Base-by-base conservation (phyloP, 1,284 basidiomycete species). In the Austroboletus novae-zelandiae region DNA sequence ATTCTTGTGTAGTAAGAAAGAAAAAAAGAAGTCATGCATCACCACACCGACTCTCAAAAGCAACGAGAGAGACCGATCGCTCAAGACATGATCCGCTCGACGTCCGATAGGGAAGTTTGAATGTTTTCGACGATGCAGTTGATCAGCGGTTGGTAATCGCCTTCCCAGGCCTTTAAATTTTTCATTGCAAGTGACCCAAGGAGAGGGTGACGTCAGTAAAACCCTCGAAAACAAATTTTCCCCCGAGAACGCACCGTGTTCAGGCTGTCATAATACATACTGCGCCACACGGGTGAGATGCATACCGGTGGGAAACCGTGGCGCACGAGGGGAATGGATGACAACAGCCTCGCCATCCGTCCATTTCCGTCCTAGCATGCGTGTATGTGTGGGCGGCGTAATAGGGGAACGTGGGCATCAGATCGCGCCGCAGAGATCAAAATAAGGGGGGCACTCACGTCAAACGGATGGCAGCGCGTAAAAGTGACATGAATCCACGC, bases 401-500 rank as follows among this genome's bases (percentile, higher is more conserved):
- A 42, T 40, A 36, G 35, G 14, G n/a, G 20, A 31, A 5, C 40
- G 45, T 30, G 45, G 43, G 34, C 20, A 49, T 43, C 13, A 17
- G 25, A 41, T 9, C 6, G 11, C 7, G 5, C 3, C 7, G 5
- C 31, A 25, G 8, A 25, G n/a, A 37, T 32, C 9, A 13, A 44
- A 13, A 40, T 2, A n/a, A n/a, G 15, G 23, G 15, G 23, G 15
- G 11, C 1, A 11, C 65, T 47, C 60, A 73, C 73, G 39, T 76
- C 71, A 34, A 75, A 76, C 1, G 74, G 74, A 54, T 76, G 74
- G 48, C 73, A 75, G 7, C 71, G 64, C n/a, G 64, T 70, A 45
- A 76, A 59, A 0, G 71, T 65, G 5, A 76, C 61, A 50, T 76
- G 74, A 3, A 74, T 55, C 74, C 74, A 76, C 18, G 72, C 74